Base-by-base conservation (phyloP, 1,284 basidiomycete genomes). In the Flammula alnicola region DNA sequence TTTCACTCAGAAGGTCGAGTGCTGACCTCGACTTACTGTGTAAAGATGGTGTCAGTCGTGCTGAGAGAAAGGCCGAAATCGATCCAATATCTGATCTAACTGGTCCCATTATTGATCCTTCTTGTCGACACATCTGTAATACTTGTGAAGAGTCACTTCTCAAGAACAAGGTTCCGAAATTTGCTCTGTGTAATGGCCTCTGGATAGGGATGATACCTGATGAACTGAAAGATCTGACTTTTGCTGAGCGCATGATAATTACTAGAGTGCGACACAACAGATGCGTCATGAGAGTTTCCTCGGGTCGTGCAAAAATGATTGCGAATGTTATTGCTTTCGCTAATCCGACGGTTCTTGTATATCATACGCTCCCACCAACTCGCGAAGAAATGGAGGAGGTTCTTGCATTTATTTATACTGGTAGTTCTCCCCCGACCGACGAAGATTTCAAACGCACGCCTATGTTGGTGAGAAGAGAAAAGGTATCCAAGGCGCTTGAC, bases 201-300 rank as follows among this genome's bases (percentile, higher is more conserved):
- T 76, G 73, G 73, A 19, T 75, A 0, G 72, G 73, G 12, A 49
- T 65, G 5, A 60, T 74, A 0, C 73, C 72, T 1, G 2, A 40
- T 17, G 52, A 60, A n/a, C 44, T 74, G 0, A 19, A 56, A 35
- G 35, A 52, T n/a, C 48, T 75, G 14, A 60, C 44, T 2, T 70
- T 62, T 48, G 56, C 61, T 8, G 72, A 75, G 44, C 56, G 65
- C 46, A 20, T 71, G 16, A 30, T 74, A 2, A 57, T 75, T 8
- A 47, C 70, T 2, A 35, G 61, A 9, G 54, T 71, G 1, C 49
- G 60, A 11, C 63, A 68, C 25, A 72, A 64, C 45, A 35, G 44
- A 6, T 69, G 65, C 52, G 55, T 69, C 29, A 59, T 68, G 0
- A 41, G 58, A 16, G 63, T 74, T 7, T 43, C 49, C 0, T 60